A percentile compares a stretch with the other conserved stretches of the same genome.
phyloP scores from a whole-genome alignment of 2,329 filamentous ascomycete genomes.

The Knufia petricola region DNA sequence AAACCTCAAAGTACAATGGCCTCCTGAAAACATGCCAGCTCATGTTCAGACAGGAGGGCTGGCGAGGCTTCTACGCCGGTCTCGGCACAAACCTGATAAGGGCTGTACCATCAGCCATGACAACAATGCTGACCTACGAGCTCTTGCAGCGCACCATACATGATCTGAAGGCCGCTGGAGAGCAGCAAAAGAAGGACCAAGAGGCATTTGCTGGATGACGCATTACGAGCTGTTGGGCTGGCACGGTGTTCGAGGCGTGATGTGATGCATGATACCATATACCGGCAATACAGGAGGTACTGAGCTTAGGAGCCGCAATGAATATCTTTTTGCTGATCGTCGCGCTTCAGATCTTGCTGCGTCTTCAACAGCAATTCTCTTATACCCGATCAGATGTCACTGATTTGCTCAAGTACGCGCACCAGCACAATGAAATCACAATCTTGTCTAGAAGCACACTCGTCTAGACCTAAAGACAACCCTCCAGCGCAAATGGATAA shows the following conservation, averaged over 20 bases:
- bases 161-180: constrained; percentile 11
- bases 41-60: constrained; percentile 84
- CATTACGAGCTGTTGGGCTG: neutral
- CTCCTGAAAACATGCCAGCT: constrained; percentile 72
- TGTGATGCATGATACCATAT: neutral
- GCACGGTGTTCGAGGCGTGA: neutral
- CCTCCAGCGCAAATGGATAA: too few relatives aligned
- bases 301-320: neutral
- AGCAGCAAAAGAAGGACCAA: constrained; percentile 13
- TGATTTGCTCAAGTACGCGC: too few relatives aligned
- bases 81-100: constrained; percentile 97
- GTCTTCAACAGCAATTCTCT: neutral
- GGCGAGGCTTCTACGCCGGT: constrained; percentile 92
- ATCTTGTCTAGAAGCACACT: too few relatives aligned
- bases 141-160: constrained; percentile 8
- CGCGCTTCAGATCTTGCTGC: neutral
- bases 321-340: neutral
- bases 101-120: constrained; percentile 87
- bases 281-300: neutral
- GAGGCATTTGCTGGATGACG: neutral
- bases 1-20: constrained; percentile 57
- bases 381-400: neutral
- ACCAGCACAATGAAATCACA: too few relatives aligned
- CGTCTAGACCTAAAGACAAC: too few relatives aligned
- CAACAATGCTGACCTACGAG: constrained; percentile 91